Conservation (phyloP, 2,329 filamentous ascomycete species). For the Xylaria arbuscula region DNA sequence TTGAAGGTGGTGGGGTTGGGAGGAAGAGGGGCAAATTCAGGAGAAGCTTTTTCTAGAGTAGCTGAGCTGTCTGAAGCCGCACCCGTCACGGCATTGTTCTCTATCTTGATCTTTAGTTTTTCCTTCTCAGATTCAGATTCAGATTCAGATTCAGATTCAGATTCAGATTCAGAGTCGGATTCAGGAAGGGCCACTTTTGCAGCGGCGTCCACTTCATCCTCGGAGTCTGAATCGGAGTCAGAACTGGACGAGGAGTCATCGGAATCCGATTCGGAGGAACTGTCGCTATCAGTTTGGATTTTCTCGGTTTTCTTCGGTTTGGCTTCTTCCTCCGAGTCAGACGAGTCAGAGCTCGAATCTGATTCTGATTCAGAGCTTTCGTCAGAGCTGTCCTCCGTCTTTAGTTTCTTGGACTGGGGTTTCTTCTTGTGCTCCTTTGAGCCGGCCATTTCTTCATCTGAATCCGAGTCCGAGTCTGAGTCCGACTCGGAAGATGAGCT, state of each 20-base stretch:
- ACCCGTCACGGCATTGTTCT: slow-evolving; percentile 44
- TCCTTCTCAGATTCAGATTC: slow-evolving; percentile 54
- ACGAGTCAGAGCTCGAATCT: slow-evolving; percentile 12
- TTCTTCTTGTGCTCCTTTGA: slow-evolving; percentile 56
- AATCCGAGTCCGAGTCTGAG: slow-evolving; percentile 53
- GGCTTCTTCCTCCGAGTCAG: slow-evolving; percentile 39
- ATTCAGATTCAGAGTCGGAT: slow-evolving; percentile 57
- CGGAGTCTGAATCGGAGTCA: slow-evolving; percentile 51
- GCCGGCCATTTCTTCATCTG: slow-evolving; percentile 51
- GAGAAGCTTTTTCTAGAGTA: slow-evolving; percentile 66
- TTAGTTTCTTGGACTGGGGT: slow-evolving; percentile 60
- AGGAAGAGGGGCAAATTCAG: slow-evolving; percentile 64
- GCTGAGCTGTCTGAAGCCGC: slow-evolving; percentile 55
- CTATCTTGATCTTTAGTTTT: slow-evolving; percentile 45
- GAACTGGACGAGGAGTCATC: slow-evolving; percentile 43
- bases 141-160: slow-evolving; percentile 55
- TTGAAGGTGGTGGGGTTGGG: slow-evolving; percentile 61
- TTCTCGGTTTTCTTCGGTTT: slow-evolving; percentile 37
- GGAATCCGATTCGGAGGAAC: slow-evolving; percentile 54
- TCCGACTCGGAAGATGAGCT: slow-evolving; percentile 53
- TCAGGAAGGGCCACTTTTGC: slow-evolving; percentile 57
- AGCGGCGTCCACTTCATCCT: slow-evolving; percentile 45
- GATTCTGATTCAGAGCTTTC: slow-evolving; percentile 54
- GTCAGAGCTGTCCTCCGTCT: slow-evolving; percentile 51
- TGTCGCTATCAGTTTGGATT: slow-evolving; percentile 49